Evolutionary conservation across 352 stramenopile species (phyloP).

Genomic region (Phytophthora fragariaefolia): DNA sequence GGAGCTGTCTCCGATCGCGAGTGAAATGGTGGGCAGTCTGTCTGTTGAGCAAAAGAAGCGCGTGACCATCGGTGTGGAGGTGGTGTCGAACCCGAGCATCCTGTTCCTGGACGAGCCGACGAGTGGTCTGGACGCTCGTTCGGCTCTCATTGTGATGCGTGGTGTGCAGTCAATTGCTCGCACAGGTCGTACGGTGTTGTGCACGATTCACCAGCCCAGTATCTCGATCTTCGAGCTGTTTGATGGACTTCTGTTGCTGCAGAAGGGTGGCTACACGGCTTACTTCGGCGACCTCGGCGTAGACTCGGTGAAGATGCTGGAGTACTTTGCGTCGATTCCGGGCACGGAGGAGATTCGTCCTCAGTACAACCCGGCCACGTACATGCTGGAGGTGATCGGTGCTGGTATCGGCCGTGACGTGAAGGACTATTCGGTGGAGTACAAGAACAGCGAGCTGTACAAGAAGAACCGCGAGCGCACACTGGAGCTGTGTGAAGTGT

Average conservation of each 20-base stretch:
- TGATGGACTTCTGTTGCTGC: slow-evolving; percentile 90
- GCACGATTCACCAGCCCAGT: slow-evolving; percentile 69
- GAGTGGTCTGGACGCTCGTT: slow-evolving; percentile 84
- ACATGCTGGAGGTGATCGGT: slow-evolving; percentile 90
- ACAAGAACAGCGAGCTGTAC: slow-evolving; percentile 46
- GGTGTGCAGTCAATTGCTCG: slow-evolving; percentile 84
- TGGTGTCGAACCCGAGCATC: slow-evolving; percentile 93
- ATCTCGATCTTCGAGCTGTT: slow-evolving; percentile 93
- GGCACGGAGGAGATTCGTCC: slow-evolving; percentile 61
- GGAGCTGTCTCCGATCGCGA: slow-evolving; percentile 48
- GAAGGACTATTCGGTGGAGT: slow-evolving; percentile 61
- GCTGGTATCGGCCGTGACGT: slow-evolving; percentile 71
- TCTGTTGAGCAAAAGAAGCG: slow-evolving; percentile 94
- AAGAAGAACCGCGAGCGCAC: slow-evolving; percentile 40
- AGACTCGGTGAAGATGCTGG: slow-evolving; percentile 74
- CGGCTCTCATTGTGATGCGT: slow-evolving; percentile 89
- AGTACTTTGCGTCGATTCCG: slow-evolving; percentile 87
- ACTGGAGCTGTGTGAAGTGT: slow-evolving; percentile 18
- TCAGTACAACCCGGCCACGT: slow-evolving; percentile 91
- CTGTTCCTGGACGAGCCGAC: slow-evolving; percentile 96
- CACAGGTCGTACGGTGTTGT: slow-evolving; percentile 87
- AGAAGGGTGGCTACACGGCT: slow-evolving; percentile 60
- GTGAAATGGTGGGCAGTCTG: slow-evolving; percentile 53
- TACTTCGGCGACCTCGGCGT: slow-evolving; percentile 91
- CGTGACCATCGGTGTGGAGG: slow-evolving; percentile 93